Base-by-base conservation (phyloP, 331 rosid species). In the Rosa hybrid region DNA sequence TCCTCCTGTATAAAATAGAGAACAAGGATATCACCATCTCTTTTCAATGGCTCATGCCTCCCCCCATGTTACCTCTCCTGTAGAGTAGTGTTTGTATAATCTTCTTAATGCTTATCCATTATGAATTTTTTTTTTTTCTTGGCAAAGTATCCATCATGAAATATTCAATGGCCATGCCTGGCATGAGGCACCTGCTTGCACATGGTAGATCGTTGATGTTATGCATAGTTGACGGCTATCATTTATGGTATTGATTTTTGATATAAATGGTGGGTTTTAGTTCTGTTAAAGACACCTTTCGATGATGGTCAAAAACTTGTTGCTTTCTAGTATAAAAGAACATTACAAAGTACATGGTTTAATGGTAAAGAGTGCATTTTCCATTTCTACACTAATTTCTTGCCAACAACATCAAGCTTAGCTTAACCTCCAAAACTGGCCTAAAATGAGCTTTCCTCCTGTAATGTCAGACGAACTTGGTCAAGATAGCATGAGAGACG, bases 1-100 rank as follows among this genome's bases (percentile, higher is more conserved):
- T 76, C 81, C 71, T 42, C 72, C 10, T 86, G 84, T 88, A 71
- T 76, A 80, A 70, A 48, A 78, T 78, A 65, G 67, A 78, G 38
- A 67, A 41, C 79, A 74, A 59, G 69, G 81, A 81, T 84, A 21
- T 71, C 75, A 49, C 42, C 68, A 70, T 41, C 71, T 12, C 74
- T 57, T 25, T 80, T 63, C 74, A 68, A 74, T 69, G 39, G 80
- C 45, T 25, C 46, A 76, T 81, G 64, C 75, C 51, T 4, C 30
- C 81, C 68, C 72, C 51, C 80, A 74, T 73, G 46, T 53, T 78
- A 46, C 72, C 20, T 64, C 45, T 39, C 63, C 77, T 81, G 79
- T 72, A 68, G 50, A 70, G 64, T 74, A 83, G 80, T 81, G 51
- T 77, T 71, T 48, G 78, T 79, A 78, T 78, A 77, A 72, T 59